Percentiles rank a stretch among this genome's conserved stretches.
phyloP scores from a whole-genome alignment of 495 filamentous ascomycete genomes.

The Lepraria neglecta region DNA sequence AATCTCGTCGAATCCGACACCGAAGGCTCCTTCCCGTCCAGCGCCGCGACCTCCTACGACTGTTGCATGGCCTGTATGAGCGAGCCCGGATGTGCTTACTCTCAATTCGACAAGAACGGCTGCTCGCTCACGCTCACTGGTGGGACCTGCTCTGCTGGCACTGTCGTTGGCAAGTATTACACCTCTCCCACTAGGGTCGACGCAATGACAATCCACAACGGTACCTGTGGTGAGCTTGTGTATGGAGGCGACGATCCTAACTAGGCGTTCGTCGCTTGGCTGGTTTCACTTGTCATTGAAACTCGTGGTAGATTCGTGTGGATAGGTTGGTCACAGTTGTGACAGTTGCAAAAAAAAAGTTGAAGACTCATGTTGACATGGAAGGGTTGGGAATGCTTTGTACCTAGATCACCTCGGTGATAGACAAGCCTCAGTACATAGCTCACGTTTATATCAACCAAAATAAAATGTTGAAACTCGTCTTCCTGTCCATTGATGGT shows the following conservation, averaged over 20 bases:
- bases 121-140: neutral
- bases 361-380: too few relatives aligned
- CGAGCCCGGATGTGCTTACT: constrained; percentile 1
- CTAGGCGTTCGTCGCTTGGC: too few relatives aligned
- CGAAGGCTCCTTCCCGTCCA: neutral
- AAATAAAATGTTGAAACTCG: too few relatives aligned
- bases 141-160: neutral
- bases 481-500: too few relatives aligned
- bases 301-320: too few relatives aligned
- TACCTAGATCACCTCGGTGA: too few relatives aligned
- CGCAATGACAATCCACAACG: neutral
- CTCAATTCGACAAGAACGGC: neutral
- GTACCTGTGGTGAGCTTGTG: neutral
- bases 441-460: too few relatives aligned
- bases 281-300: too few relatives aligned
- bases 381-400: too few relatives aligned
- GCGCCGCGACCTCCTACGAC: neutral
- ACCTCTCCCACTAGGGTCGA: neutral
- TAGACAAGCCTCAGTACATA: too few relatives aligned
- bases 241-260: neutral
- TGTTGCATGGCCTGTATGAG: neutral
- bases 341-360: too few relatives aligned
- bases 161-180: neutral
- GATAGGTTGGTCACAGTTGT: too few relatives aligned
- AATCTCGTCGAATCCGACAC: neutral